Evolutionary conservation across 768 basidiomycete genomes (phyloP), one percentile per base, ranked within the genome.

Genomic region (Sporobolomyces phaffii): DNA sequence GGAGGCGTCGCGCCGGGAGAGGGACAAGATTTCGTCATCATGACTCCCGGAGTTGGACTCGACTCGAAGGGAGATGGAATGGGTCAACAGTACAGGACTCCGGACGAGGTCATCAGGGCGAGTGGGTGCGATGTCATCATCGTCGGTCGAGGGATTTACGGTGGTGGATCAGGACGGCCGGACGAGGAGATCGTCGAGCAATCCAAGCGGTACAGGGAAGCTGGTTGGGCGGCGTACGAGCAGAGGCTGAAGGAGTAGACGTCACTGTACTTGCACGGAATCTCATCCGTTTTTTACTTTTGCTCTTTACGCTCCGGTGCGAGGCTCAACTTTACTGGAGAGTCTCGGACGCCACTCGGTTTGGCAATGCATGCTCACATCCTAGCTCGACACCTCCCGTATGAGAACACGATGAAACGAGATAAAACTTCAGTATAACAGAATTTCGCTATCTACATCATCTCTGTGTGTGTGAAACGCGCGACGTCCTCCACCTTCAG

Each of bases 41-140:
- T 98, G 69, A 90, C 93, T 0, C 96, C 96, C 5, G 96, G 96
- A 3, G 91, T 99, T 28, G 89, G 88, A 18, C 81, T 97, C 50
- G 89, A 89, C 69, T 75, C 77, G 17, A 85, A 83, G 60, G 89
- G 88, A 11, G 96, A 97, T 77, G 79, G 80, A 14, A 87, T 92
- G 86, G 96, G 93, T 22, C 94, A 98, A 78, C 91, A 96, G 77
- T 98, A 98, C 77, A 82, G 90, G 62, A 91, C 92, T 5, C 96
- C 96, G 2, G 79, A 83, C 36, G 82, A 93, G 76, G 93, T 93
- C 29, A 80, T 99, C 33, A 75, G 84, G 22, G 85, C 87, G 49
- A 84, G 83, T 49, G 93, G 91, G 33, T 90, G 90, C 77, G 96
- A 99, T 79, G 83, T 98, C 26, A 98, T 98, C 76, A 98, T 99